Percentiles rank a stretch among this genome's conserved stretches.
These are phyloP conservation scores for Entomortierella parvispora DNA, from an alignment of 192 early-diverging fungal species.

Conservation along the genomic window DNA sequence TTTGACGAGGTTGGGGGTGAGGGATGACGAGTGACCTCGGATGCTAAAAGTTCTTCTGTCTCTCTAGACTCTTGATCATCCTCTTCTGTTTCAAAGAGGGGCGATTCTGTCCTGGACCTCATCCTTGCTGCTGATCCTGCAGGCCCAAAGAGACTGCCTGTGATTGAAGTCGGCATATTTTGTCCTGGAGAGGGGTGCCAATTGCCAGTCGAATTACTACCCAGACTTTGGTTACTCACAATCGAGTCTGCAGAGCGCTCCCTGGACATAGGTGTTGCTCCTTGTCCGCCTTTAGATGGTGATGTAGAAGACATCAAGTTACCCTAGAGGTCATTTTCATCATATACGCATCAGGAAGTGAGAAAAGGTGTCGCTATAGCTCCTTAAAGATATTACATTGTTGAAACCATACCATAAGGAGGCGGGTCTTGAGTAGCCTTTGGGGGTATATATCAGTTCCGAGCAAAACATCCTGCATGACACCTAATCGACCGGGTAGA, in stretches of 20 bases:
- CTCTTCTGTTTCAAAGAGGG: constrained; percentile 36
- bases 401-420: constrained; percentile 50
- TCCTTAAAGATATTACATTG: too few species aligned
- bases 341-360: not conserved
- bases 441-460: constrained; percentile 54
- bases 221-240: constrained; percentile 8
- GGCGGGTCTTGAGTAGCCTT: constrained; percentile 43
- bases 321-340: too few species aligned
- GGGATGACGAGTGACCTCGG: constrained; percentile 1
- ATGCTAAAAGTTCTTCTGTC: constrained; percentile 35
- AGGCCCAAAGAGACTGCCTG: constrained; percentile 33
- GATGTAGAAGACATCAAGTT: constrained; percentile 28
- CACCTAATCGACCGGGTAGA: constrained; percentile 6
- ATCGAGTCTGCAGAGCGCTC: constrained; percentile 35
- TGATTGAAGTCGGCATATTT: not conserved
- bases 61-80: constrained; percentile 29
- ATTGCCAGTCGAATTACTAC: not conserved
- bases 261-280: constrained; percentile 16
- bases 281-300: not conserved
- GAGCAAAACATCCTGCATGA: constrained; percentile 51
- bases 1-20: constrained; percentile 7
- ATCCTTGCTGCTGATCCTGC: constrained; percentile 32
- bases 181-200: constrained; percentile 3
- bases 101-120: constrained; percentile 42
- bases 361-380: not conserved